phyloP scores from a whole-genome alignment of 1,284 basidiomycete genomes.

The Ganoderma leucocontextum region DNA sequence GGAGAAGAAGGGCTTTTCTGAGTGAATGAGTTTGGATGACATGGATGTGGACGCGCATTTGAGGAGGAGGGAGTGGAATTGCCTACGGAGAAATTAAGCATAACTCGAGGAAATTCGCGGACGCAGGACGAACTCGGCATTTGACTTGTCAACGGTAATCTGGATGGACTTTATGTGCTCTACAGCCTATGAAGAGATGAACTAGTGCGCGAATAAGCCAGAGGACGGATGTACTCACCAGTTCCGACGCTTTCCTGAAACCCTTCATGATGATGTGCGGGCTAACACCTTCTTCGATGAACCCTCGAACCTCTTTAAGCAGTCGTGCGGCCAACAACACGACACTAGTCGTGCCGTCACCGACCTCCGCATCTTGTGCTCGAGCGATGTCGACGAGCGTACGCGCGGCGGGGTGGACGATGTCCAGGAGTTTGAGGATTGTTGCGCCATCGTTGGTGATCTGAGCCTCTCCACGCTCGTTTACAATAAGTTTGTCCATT shows the following conservation, averaged over 20 bases:
- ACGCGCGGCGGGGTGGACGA: slow-evolving; percentile 96
- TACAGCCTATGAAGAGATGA: slow-evolving; percentile 66
- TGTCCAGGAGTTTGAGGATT: slow-evolving; percentile 96
- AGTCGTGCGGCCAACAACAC: slow-evolving; percentile 95
- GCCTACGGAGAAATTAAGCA: slow-evolving; percentile 52
- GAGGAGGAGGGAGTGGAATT: slow-evolving; percentile 92
- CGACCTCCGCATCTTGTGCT: slow-evolving; percentile 98
- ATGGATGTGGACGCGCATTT: slow-evolving; percentile 99
- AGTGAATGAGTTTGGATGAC: slow-evolving; percentile 99
- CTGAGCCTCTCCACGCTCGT: slow-evolving; percentile 92
- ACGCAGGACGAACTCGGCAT: slow-evolving; percentile 77
- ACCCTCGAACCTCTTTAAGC: slow-evolving; percentile 90
- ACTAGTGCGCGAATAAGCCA: slow-evolving; percentile 18
- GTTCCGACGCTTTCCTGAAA: slow-evolving; percentile 86
- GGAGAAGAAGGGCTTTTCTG: slow-evolving; percentile 98
- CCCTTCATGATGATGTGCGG: slow-evolving; percentile 99
- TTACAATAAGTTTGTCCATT: slow-evolving; percentile 98
- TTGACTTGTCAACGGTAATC: slow-evolving; percentile 88
- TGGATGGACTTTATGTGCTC: slow-evolving; percentile 92
- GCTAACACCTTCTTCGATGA: slow-evolving; percentile 97
- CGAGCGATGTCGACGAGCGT: slow-evolving; percentile 98
- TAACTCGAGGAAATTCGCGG: background rate
- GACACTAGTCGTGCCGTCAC: slow-evolving; percentile 97
- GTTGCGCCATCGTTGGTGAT: slow-evolving; percentile 99
- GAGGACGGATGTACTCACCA: slow-evolving; percentile 61